phyloP scores from a whole-genome alignment of 345 rosid genomes.

The Garcia nutans region DNA sequence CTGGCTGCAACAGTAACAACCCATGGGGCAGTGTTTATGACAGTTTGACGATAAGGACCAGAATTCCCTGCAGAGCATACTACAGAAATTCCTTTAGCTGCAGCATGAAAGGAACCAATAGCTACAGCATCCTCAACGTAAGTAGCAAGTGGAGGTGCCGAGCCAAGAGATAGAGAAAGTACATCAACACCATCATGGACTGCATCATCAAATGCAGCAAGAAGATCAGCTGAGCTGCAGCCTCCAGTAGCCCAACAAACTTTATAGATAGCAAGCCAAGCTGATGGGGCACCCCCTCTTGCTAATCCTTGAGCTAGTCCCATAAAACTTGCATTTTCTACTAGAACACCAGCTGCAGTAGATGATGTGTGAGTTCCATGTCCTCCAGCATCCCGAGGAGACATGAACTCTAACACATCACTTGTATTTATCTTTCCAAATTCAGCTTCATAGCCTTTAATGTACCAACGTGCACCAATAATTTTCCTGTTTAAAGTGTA shows the following conservation, averaged over 20 bases:
- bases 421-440: conserved; percentile 14
- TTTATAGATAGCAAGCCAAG: conserved; percentile 24
- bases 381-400: conserved; percentile 22
- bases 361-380: conserved; percentile 27
- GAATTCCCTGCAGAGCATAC: conserved; percentile 24
- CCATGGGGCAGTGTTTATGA: conserved; percentile 27
- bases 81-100: conserved; percentile 12
- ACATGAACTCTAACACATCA: conserved; percentile 33
- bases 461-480: conserved; percentile 26
- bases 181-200: conserved; percentile 18
- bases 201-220: conserved; percentile 25
- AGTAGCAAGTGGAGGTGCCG: conserved; percentile 15
- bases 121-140: conserved; percentile 19
- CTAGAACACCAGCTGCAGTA: conserved; percentile 12
- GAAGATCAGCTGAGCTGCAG: conserved; percentile 26
- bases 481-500: conserved; percentile 13
- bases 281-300: conserved; percentile 24
- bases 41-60: conserved; percentile 22
- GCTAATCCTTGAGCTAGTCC: conserved; percentile 21
- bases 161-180: conserved; percentile 22
- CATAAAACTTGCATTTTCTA: conserved; percentile 15
- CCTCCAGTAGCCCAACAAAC: conserved; percentile 26
- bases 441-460: conserved; percentile 22
- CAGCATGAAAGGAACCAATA: conserved; percentile 24
- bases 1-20: conserved; percentile 16